Conservation (phyloP, 2,329 filamentous ascomycete genomes). For the Trichoderma simmonsii region DNA sequence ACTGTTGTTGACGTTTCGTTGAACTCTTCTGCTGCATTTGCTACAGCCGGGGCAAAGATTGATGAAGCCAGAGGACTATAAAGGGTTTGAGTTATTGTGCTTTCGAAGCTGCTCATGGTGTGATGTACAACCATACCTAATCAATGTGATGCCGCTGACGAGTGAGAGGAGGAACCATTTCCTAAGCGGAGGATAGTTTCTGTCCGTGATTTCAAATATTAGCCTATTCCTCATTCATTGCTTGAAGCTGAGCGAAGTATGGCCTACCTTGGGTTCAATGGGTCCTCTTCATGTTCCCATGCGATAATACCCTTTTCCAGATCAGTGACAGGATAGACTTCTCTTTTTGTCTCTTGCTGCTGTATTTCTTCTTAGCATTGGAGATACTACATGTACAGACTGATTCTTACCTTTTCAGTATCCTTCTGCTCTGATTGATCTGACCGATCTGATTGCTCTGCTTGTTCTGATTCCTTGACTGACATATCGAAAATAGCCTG, state of each 20-base stretch:
- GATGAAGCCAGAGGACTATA: slow-evolving; percentile 46
- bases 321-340: slow-evolving; percentile 6
- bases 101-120: background rate
- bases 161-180: slow-evolving; percentile 45
- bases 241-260: background rate
- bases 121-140: slow-evolving; percentile 24
- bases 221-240: background rate
- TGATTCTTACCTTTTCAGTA: background rate
- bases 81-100: background rate
- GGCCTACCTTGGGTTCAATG: slow-evolving; percentile 40
- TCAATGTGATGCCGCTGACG: slow-evolving; percentile 48
- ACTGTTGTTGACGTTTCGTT: slow-evolving; percentile 48
- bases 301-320: slow-evolving; percentile 33
- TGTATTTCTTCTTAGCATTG: background rate
- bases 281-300: slow-evolving; percentile 48
- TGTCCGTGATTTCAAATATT: background rate
- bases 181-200: slow-evolving; percentile 48
- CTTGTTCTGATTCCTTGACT: background rate
- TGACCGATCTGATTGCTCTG: background rate
- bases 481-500: background rate
- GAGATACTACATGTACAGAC: background rate
- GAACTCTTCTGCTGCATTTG: slow-evolving; percentile 61
- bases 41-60: slow-evolving; percentile 67
- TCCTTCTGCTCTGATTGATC: background rate
- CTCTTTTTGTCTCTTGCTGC: background rate